These are phyloP conservation scores for Blumeria graminis DNA, from an alignment of 2,329 filamentous ascomycete genomes.

Conservation along the genomic window DNA sequence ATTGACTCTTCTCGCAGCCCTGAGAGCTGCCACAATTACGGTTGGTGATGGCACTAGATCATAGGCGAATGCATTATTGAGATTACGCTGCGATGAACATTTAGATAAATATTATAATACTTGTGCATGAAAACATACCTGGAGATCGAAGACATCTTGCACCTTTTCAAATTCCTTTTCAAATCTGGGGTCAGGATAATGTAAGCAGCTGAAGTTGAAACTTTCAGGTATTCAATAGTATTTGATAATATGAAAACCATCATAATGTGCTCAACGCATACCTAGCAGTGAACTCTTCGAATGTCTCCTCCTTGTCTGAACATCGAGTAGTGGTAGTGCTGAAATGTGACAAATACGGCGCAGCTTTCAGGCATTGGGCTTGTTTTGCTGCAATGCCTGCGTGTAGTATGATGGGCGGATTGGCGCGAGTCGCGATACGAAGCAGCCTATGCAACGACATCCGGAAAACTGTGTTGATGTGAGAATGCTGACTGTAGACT, in stretches of 20 bases:
- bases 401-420: slow-evolving; percentile 33
- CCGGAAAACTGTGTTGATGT: slow-evolving; percentile 8
- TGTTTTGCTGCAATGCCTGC: slow-evolving; percentile 30
- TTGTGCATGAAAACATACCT: slow-evolving; percentile 34
- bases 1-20: slow-evolving; percentile 86
- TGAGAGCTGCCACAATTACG: slow-evolving; percentile 76
- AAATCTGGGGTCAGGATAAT: slow-evolving; percentile 36
- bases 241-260: too few relatives aligned
- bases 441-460: slow-evolving; percentile 47
- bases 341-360: slow-evolving; percentile 29
- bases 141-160: slow-evolving; percentile 98
- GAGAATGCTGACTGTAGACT: too few relatives aligned
- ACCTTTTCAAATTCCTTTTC: slow-evolving; percentile 98
- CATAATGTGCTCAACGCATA: slow-evolving; percentile 21
- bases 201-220: too few relatives aligned
- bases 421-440: slow-evolving; percentile 46
- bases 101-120: too few relatives aligned
- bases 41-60: slow-evolving; percentile 90
- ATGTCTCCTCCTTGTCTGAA: slow-evolving; percentile 65
- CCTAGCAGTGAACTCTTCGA: slow-evolving; percentile 96
- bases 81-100: slow-evolving; percentile 40
- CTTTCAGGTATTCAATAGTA: too few relatives aligned
- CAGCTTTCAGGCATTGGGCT: slow-evolving; percentile 24
- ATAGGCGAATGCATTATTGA: slow-evolving; percentile 99
- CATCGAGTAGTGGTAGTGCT: slow-evolving; percentile 30